phyloP scores from a whole-genome alignment of 176 grass and related monocot genomes.

The Eragrostis curvula region DNA sequence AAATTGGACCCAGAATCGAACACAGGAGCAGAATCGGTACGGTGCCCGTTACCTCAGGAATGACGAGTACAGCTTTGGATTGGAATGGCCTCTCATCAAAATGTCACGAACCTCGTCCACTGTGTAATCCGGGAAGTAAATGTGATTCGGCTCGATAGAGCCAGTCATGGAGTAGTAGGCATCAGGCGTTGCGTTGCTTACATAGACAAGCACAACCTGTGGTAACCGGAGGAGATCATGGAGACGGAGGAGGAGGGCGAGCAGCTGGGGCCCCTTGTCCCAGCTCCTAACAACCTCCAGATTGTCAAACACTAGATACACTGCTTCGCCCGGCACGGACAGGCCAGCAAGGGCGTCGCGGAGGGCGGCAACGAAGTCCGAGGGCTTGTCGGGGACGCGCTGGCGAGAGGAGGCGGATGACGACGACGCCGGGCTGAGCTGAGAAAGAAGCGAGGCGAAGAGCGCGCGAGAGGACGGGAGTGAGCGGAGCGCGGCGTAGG shows the following conservation, averaged over 20 bases:
- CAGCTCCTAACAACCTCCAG: constrained; percentile 72
- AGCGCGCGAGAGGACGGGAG: constrained; percentile 54
- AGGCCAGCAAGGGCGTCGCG: constrained; percentile 53
- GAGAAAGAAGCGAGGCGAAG: constrained; percentile 70
- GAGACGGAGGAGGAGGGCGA: constrained; percentile 67
- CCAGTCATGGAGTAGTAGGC: constrained; percentile 79
- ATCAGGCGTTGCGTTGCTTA: constrained; percentile 75
- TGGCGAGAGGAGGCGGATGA: constrained; percentile 52
- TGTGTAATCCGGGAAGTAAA: constrained; percentile 86
- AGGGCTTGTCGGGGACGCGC: constrained; percentile 62
- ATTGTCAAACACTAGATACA: constrained; percentile 87
- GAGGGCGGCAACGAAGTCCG: constrained; percentile 73
- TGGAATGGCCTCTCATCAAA: constrained; percentile 68
- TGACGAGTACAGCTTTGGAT: constrained; percentile 68
- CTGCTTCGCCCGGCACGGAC: constrained; percentile 37
- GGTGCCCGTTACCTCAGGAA: constrained; percentile 68
- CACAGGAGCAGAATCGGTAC: constrained; percentile 1
- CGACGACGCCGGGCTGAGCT: constrained; percentile 36
- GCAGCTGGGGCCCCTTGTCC: constrained; percentile 65
- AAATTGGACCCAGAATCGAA: neutral
- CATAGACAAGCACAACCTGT: constrained; percentile 76
- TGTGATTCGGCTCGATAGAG: constrained; percentile 63
- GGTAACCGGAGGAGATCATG: constrained; percentile 62
- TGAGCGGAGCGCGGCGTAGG: constrained; percentile 69
- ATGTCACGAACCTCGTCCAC: constrained; percentile 71